A percentile compares a stretch with the other conserved stretches of the same genome.
Evolutionary conservation across 176 grass and related monocot genomes (phyloP).

Genomic region (Chrysopogon serrulatus): DNA sequence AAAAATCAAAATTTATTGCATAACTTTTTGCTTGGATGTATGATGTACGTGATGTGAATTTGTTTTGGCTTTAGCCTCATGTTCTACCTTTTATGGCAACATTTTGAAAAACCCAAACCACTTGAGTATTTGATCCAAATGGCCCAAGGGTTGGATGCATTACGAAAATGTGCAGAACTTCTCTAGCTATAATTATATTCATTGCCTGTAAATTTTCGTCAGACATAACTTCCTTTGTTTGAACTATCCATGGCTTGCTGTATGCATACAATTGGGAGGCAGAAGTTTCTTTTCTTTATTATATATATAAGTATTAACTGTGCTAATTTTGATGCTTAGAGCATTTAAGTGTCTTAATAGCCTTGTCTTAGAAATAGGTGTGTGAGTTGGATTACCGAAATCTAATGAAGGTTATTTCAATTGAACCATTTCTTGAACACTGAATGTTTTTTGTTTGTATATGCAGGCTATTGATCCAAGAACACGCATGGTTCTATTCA

Average conservation of each 20-base stretch:
- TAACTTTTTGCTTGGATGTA: background rate
- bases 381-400: background rate
- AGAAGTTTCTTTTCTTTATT: background rate
- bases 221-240: background rate
- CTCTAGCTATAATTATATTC: background rate
- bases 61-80: background rate
- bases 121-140: background rate
- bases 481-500: conserved; percentile 95
- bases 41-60: background rate
- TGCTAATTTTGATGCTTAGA: background rate
- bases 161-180: background rate
- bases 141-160: background rate
- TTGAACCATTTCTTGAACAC: background rate
- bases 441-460: background rate
- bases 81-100: background rate
- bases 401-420: background rate
- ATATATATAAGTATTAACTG: background rate
- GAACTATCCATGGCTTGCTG: background rate
- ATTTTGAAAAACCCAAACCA: background rate
- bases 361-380: background rate
- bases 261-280: background rate
- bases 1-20: background rate
- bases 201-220: background rate
- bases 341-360: background rate
- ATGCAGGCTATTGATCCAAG: conserved; percentile 91